Evolutionary conservation across 2,329 filamentous ascomycete genomes (phyloP), one percentile per base, ranked within the genome.

Genomic region (Grosmannia serpens): DNA sequence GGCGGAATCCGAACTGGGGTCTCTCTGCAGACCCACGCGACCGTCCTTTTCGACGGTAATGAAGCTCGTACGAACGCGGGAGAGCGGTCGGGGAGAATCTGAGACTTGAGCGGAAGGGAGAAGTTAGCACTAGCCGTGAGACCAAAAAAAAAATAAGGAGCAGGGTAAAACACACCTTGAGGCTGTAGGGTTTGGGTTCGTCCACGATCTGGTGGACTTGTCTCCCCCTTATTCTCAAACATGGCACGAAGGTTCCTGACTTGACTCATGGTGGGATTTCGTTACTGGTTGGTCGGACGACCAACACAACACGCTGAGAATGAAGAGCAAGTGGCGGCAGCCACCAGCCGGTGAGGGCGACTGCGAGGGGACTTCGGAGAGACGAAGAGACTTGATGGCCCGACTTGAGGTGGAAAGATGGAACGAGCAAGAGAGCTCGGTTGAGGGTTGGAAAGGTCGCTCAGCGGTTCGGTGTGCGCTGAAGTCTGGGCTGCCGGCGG

Each of bases 161-260:
- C 44, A 52, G 53, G 26, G 4, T 49, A 47, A 61, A 62, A 62
- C 74, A 70, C 72, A 81, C 77, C 69, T 64, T 63, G 69, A 61
- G 73, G 71, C 62, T 69, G 72, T 62, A 72, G 71, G 62, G 78
- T 82, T 57, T 86, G 86, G 59, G 85, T 87, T 70, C 87, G 79
- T 61, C 87, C 87, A 74, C 87, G 79, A 63, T 87, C 85, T 20
- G 84, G 83, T 63, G 84, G 80, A 65, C 81, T 85, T 59, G 77
- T 75, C 64, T 83, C 81, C 69, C 79, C 82, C 72, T 83, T 88
- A 69, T 84, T 83, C 77, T 91, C 88, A 70, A 91, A 91, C 80
- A 88, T 89, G 68, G 88, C 88, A 66, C 86, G 80, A 64, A 91
- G 82, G 74, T 88, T 88, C 74, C 79, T 85, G 67, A 89, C 86